Evolutionary conservation across 2,329 filamentous ascomycete genomes (phyloP).

Genomic region (Hirsutella rhossiliensis): DNA sequence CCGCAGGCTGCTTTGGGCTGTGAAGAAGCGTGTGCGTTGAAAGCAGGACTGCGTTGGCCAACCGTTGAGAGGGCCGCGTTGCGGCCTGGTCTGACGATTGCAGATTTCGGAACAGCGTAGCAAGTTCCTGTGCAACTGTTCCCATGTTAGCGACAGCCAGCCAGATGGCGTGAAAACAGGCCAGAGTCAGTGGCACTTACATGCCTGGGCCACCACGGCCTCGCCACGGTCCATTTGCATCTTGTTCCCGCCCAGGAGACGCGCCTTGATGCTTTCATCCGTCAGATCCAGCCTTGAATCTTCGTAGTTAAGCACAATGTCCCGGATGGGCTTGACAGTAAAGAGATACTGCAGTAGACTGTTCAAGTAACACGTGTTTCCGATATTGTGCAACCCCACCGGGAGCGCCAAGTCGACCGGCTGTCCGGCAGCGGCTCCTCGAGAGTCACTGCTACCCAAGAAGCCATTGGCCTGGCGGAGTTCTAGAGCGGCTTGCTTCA

Average conservation of each 20-base stretch:
- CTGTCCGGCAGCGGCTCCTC: conserved; percentile 1
- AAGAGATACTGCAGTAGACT: conserved; percentile 94
- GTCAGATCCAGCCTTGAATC: conserved; percentile 55
- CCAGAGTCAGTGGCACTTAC: conserved; percentile 36
- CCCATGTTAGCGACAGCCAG: background rate
- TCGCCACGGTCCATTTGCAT: conserved; percentile 38
- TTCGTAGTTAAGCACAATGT: conserved; percentile 69
- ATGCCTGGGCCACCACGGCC: conserved; percentile 58
- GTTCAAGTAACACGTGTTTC: conserved; percentile 97
- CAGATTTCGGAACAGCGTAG: conserved; percentile 57
- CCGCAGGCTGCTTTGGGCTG: conserved; percentile 15
- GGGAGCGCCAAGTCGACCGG: conserved; percentile 45
- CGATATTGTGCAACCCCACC: conserved; percentile 82
- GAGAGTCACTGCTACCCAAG: conserved; percentile 1
- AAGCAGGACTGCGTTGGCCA: conserved; percentile 70
- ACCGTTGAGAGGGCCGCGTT: conserved; percentile 60
- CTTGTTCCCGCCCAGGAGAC: conserved; percentile 61
- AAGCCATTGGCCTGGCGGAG: conserved; percentile 8
- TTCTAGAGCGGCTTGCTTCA: conserved; percentile 15
- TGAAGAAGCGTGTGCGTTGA: conserved; percentile 28
- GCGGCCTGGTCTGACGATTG: conserved; percentile 48
- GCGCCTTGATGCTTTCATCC: conserved; percentile 48
- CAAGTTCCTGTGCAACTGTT: conserved; percentile 63
- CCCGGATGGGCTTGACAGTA: conserved; percentile 68
- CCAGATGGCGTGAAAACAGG: too few relatives aligned